A percentile compares a stretch with the other conserved stretches of the same genome.
Conservation (phyloP, 768 basidiomycete species). For the Trametes cingulata region DNA sequence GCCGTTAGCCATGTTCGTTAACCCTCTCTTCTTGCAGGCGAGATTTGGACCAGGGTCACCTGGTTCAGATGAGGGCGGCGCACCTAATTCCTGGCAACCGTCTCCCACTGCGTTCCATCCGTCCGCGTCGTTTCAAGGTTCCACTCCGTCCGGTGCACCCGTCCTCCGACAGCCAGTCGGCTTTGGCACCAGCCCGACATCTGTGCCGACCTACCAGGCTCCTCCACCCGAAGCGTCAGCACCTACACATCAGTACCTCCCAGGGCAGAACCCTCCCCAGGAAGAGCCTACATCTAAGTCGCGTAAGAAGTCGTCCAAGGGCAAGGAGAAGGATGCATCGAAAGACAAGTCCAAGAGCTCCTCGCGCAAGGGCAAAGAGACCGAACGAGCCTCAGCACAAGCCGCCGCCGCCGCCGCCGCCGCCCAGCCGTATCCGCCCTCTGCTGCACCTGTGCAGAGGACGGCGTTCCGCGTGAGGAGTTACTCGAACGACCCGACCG, state of each 20-base stretch:
- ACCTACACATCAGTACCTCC: neutral
- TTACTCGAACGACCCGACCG: conserved; percentile 20
- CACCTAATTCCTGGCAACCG: conserved; percentile 1
- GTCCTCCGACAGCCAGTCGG: conserved; percentile 25
- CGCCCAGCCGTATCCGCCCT: neutral
- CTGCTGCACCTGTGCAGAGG: neutral
- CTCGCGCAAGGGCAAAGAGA: conserved; percentile 12
- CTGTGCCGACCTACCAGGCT: conserved; percentile 7
- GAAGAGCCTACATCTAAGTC: neutral
- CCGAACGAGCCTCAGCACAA: neutral
- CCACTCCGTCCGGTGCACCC: neutral
- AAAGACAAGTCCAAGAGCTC: conserved; percentile 4
- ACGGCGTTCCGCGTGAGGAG: conserved; percentile 21
- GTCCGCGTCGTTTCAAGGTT: conserved; percentile 1
- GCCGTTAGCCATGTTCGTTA: neutral
- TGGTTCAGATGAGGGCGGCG: conserved; percentile 10
- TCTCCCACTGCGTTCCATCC: conserved; percentile 2
- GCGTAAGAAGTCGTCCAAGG: conserved; percentile 14
- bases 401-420: no score
- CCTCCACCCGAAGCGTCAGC: neutral
- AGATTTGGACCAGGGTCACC: conserved; percentile 8
- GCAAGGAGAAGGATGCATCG: conserved; percentile 16
- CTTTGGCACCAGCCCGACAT: conserved; percentile 7
- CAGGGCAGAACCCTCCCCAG: neutral
- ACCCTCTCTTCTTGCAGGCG: conserved; percentile 1